Conservation (phyloP, 306 rosid genomes). For the Astragalus glycyphyllos region DNA sequence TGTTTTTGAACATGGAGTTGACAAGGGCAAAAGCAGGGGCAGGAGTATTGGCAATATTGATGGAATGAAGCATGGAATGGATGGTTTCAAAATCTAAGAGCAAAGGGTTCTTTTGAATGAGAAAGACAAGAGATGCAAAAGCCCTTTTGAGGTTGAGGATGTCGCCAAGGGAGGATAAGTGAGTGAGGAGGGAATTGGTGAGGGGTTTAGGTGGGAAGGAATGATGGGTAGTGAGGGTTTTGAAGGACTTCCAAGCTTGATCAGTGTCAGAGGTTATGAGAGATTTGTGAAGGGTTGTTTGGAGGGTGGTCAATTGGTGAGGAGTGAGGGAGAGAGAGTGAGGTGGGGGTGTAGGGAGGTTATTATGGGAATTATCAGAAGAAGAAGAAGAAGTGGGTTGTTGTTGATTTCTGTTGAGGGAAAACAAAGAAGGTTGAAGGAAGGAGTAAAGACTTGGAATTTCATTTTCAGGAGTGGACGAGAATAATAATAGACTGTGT, state of each 20-base stretch:
- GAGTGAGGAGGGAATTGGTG: conserved; percentile 70
- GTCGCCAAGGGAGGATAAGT: conserved; percentile 71
- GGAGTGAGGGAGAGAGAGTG: conserved; percentile 53
- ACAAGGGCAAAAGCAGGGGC: conserved; percentile 87
- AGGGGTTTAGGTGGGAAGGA: conserved; percentile 77
- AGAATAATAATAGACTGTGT: conserved; percentile 53
- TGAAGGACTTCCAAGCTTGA: conserved; percentile 92
- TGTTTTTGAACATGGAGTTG: conserved; percentile 66
- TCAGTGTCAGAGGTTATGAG: conserved; percentile 61
- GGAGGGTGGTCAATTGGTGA: conserved; percentile 50
- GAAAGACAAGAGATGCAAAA: conserved; percentile 69
- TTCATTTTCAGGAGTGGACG: conserved; percentile 60
- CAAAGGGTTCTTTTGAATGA: conserved; percentile 66
- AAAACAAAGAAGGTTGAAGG: conserved; percentile 83
- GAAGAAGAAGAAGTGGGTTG: conserved; percentile 8
- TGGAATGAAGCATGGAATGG: conserved; percentile 56
- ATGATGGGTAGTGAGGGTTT: conserved; percentile 66
- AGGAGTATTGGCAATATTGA: conserved; percentile 71
- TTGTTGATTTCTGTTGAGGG: conserved; percentile 51
- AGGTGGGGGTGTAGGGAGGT: conserved; percentile 51
- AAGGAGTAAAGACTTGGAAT: conserved; percentile 78
- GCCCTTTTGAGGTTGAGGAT: conserved; percentile 80
- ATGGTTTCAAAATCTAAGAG: conserved; percentile 57
- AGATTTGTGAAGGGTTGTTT: conserved; percentile 74
- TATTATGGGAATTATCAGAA: conserved; percentile 21